A percentile compares a stretch with the other conserved stretches of the same genome.
Evolutionary conservation across 208 protist genomes (phyloP).

Genomic region (Herpetomonas tarakana): DNA sequence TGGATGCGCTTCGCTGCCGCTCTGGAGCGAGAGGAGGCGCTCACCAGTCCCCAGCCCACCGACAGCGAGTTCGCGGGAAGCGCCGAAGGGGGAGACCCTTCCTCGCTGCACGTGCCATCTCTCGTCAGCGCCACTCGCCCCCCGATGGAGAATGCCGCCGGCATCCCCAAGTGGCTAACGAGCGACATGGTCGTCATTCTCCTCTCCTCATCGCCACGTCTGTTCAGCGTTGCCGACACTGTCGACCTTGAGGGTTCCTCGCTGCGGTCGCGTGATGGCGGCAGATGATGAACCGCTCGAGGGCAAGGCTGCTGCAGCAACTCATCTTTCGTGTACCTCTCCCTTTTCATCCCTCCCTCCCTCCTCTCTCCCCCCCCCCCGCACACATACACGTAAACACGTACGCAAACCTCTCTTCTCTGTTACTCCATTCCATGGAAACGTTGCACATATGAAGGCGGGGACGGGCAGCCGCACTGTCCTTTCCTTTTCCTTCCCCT

Average conservation of each 20-base stretch:
- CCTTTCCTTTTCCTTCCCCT: constrained; percentile 4
- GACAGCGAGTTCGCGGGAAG: not conserved
- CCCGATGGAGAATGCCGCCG: constrained; percentile 23
- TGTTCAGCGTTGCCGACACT: constrained; percentile 41
- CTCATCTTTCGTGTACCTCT: not conserved
- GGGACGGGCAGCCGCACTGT: too few species aligned
- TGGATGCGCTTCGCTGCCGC: constrained; percentile 57
- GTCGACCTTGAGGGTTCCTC: constrained; percentile 61
- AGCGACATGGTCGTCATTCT: constrained; percentile 30
- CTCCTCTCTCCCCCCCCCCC: not conserved
- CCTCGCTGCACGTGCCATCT: not conserved
- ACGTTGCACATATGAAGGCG: too few species aligned
- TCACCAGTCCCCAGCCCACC: too few species aligned
- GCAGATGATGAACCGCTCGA: not conserved
- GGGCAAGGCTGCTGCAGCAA: too few species aligned
- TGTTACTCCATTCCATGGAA: not conserved
- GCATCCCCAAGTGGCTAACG: constrained; percentile 24
- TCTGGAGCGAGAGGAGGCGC: constrained; percentile 25
- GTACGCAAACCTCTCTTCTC: not conserved
- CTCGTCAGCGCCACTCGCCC: not conserved
- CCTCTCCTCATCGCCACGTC: constrained; percentile 28
- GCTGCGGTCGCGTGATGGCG: constrained; percentile 2
- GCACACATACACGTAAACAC: not conserved
- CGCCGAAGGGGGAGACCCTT: not conserved
- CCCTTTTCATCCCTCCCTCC: constrained; percentile 6